Conservation (phyloP, 139 green algal species). For the Pedinophyceae sp. region DNA sequence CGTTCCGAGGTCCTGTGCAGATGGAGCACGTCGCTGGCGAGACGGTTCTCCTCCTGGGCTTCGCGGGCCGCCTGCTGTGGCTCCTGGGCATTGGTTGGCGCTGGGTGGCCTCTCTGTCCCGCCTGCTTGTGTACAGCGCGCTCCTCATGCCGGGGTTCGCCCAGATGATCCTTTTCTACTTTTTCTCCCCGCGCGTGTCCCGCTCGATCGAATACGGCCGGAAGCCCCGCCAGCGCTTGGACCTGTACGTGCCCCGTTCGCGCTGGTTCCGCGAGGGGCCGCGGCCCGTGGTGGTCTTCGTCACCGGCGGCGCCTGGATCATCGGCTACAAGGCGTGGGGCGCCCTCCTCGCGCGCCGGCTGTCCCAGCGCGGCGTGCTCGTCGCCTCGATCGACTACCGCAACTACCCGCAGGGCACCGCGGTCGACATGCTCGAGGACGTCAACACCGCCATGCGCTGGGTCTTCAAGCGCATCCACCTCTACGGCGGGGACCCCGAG, state of each 20-base stretch:
- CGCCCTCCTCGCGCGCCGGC: slow-evolving; percentile 55
- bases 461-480: slow-evolving; percentile 42
- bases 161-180: slow-evolving; percentile 59
- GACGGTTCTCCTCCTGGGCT: slow-evolving; percentile 6
- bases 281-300: slow-evolving; percentile 65
- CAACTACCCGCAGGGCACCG: slow-evolving; percentile 80
- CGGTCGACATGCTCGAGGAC: slow-evolving; percentile 78
- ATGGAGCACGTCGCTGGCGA: too few species aligned
- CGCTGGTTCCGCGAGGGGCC: slow-evolving; percentile 6
- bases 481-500: slow-evolving; percentile 55
- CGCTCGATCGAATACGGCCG: slow-evolving; percentile 54
- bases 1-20: too few species aligned
- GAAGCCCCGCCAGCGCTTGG: slow-evolving; percentile 56
- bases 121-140: slow-evolving; percentile 26
- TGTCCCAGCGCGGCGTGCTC: slow-evolving; percentile 64
- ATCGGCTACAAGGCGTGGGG: slow-evolving; percentile 95
- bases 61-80: slow-evolving; percentile 2
- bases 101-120: slow-evolving; percentile 25
- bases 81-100: slow-evolving; percentile 12
- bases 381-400: slow-evolving; percentile 85
- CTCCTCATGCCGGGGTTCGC: slow-evolving; percentile 40
- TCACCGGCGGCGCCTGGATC: slow-evolving; percentile 82
- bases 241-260: slow-evolving; percentile 57
- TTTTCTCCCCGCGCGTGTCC: slow-evolving; percentile 38
- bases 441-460: slow-evolving; percentile 74